A percentile compares a stretch with the other conserved stretches of the same genome.
Evolutionary conservation across 169 alveolate species (phyloP).

Genomic region (Cryptosporidium sp.): DNA sequence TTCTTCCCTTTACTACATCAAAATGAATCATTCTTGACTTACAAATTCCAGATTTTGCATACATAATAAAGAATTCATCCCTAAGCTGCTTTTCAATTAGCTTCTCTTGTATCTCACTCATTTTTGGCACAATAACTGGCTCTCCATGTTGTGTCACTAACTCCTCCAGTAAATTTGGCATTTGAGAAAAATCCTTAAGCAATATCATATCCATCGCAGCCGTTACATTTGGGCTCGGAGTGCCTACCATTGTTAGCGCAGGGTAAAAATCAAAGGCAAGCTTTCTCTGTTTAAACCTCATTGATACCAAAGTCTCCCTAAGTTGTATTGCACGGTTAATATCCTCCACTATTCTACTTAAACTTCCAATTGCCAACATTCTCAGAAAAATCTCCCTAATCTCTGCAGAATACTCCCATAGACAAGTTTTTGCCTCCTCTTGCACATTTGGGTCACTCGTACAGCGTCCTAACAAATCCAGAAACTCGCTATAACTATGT

Average conservation of each 20-base stretch:
- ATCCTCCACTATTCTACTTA: conserved; percentile 41
- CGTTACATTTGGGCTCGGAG: conserved; percentile 47
- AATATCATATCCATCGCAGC: conserved; percentile 48
- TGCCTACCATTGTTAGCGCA: conserved; percentile 44
- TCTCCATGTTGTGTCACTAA: conserved; percentile 56
- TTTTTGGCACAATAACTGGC: conserved; percentile 51
- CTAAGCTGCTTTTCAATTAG: conserved; percentile 28
- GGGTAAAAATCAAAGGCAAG: conserved; percentile 57
- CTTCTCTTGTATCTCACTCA: conserved; percentile 1
- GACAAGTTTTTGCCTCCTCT: conserved; percentile 68
- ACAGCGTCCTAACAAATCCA: conserved; percentile 56
- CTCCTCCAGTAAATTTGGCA: conserved; percentile 61
- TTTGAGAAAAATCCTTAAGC: conserved; percentile 41
- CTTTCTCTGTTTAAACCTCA: conserved; percentile 55
- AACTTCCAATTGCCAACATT: conserved; percentile 59
- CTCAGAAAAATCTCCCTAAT: conserved; percentile 41
- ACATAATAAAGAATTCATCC: conserved; percentile 42
- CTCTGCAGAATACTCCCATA: conserved; percentile 71
- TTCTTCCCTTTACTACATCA: conserved; percentile 50
- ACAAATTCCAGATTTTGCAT: conserved; percentile 13
- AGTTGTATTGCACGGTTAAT: conserved; percentile 42
- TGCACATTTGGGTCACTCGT: conserved; percentile 75
- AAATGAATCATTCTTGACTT: conserved; percentile 31
- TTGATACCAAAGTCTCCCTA: conserved; percentile 40
- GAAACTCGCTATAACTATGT: conserved; percentile 52